Evolutionary conservation across 352 stramenopile genomes (phyloP).

Genomic region (Globisporangium cystogenes): DNA sequence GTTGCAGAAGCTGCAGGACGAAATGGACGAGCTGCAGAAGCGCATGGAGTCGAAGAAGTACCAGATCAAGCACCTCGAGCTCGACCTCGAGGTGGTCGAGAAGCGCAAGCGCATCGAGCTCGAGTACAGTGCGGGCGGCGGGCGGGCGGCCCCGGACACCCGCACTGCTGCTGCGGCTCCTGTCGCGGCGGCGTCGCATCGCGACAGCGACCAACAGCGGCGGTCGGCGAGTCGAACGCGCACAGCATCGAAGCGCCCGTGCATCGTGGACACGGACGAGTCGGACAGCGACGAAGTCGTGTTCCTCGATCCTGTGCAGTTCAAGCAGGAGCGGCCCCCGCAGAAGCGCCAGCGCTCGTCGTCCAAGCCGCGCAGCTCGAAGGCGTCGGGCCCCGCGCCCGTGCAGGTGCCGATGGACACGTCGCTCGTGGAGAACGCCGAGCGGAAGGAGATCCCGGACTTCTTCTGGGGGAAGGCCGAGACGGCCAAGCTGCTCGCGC

Average conservation of each 20-base stretch:
- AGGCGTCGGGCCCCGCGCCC: background rate
- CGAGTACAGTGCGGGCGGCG: slow-evolving; percentile 15
- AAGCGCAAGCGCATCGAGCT: slow-evolving; percentile 46
- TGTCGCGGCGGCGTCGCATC: background rate
- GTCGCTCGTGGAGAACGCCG: slow-evolving; percentile 1
- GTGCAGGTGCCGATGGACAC: slow-evolving; percentile 25
- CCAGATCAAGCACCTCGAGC: slow-evolving; percentile 60
- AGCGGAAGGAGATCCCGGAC: slow-evolving; percentile 41
- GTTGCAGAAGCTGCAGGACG: slow-evolving; percentile 27
- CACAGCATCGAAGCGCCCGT: slow-evolving; percentile 37
- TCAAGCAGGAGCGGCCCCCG: slow-evolving; percentile 23
- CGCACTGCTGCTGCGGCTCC: too few species aligned
- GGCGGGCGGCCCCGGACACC: background rate
- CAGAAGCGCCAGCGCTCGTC: slow-evolving; percentile 4
- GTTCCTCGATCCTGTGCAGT: slow-evolving; percentile 38
- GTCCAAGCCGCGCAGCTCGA: slow-evolving; percentile 11
- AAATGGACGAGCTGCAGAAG: slow-evolving; percentile 29
- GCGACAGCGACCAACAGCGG: slow-evolving; percentile 12
- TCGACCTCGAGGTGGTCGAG: slow-evolving; percentile 49
- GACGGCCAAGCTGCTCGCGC: slow-evolving; percentile 60
- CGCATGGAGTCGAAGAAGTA: slow-evolving; percentile 49
- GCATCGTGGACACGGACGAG: slow-evolving; percentile 66
- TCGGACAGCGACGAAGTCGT: slow-evolving; percentile 45
- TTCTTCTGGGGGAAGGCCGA: slow-evolving; percentile 71
- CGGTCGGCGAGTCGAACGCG: slow-evolving; percentile 28